Percentiles rank a stretch among this genome's conserved stretches.
Conservation (phyloP, 495 filamentous ascomycete species). For the Aspergillus panamensis region DNA sequence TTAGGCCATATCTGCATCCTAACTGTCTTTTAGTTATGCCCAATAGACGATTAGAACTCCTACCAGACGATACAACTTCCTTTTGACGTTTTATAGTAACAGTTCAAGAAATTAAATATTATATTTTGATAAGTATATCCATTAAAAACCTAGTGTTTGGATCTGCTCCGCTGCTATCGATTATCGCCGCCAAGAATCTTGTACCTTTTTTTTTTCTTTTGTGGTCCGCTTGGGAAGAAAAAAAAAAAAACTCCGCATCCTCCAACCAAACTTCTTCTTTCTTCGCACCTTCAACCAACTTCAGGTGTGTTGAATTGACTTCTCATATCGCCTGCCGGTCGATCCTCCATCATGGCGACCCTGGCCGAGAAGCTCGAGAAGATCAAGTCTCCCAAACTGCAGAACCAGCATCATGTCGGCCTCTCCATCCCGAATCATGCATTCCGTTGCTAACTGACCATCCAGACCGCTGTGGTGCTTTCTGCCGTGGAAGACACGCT, state of each 20-base stretch:
- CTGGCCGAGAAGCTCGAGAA: slow-evolving; percentile 89
- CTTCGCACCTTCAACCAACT: slow-evolving; percentile 26
- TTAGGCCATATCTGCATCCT: background rate
- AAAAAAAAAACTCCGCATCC: slow-evolving; percentile 34
- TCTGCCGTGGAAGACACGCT: slow-evolving; percentile 90
- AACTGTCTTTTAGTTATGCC: background rate
- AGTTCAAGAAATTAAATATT: background rate
- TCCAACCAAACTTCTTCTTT: slow-evolving; percentile 20
- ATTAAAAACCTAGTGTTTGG: background rate
- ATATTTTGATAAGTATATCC: background rate
- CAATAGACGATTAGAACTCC: background rate
- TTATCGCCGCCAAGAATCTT: slow-evolving; percentile 33
- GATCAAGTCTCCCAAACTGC: slow-evolving; percentile 92
- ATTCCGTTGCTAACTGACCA: slow-evolving; percentile 16
- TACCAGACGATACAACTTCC: background rate
- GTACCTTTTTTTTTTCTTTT: slow-evolving; percentile 36
- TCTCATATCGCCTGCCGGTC: slow-evolving; percentile 27
- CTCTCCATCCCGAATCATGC: slow-evolving; percentile 1
- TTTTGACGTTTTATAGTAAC: background rate
- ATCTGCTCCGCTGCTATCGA: slow-evolving; percentile 20
- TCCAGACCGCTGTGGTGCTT: slow-evolving; percentile 82
- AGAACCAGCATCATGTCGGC: slow-evolving; percentile 86
- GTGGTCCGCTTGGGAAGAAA: slow-evolving; percentile 18
- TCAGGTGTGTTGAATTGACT: slow-evolving; percentile 10
- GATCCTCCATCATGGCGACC: slow-evolving; percentile 56